Conservation (phyloP, 768 basidiomycete genomes). For the Gymnopilus dilepis region DNA sequence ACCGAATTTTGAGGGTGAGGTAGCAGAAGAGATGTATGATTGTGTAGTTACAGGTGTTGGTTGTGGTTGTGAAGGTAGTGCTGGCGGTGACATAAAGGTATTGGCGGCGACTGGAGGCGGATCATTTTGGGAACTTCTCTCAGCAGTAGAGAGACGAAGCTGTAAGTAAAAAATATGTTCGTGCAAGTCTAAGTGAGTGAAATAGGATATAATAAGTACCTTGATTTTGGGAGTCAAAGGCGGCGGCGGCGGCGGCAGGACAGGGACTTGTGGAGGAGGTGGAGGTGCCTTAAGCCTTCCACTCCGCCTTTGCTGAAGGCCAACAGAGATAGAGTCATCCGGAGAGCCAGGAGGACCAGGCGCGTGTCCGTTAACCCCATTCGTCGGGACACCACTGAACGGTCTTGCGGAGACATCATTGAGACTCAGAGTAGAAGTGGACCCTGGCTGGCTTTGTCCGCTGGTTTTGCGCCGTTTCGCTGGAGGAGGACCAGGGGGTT, state of each 20-base stretch:
- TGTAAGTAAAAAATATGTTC: neutral
- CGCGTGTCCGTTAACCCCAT: slow-evolving; percentile 1
- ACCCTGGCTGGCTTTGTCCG: neutral
- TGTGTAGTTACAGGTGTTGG: slow-evolving; percentile 13
- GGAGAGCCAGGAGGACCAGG: slow-evolving; percentile 6
- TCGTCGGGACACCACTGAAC: neutral
- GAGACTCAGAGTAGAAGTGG: neutral
- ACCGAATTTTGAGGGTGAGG: slow-evolving; percentile 29
- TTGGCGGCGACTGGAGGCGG: neutral
- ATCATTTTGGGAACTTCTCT: neutral
- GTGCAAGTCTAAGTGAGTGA: no score
- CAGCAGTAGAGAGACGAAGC: slow-evolving; percentile 9
- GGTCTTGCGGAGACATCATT: neutral
- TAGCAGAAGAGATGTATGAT: neutral
- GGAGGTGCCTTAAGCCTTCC: slow-evolving; percentile 14
- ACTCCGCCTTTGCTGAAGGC: slow-evolving; percentile 12
- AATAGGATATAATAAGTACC: slow-evolving; percentile 4
- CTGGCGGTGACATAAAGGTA: neutral
- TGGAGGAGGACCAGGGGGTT: neutral
- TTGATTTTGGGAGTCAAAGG: slow-evolving; percentile 15
- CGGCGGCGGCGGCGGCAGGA: neutral
- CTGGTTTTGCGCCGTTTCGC: neutral
- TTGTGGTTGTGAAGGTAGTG: slow-evolving; percentile 5
- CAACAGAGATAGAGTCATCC: slow-evolving; percentile 20
- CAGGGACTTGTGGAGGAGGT: neutral